A percentile compares a stretch with the other conserved stretches of the same genome.
phyloP scores from a whole-genome alignment of 345 rosid species.

The Gossypium herbaceum region DNA sequence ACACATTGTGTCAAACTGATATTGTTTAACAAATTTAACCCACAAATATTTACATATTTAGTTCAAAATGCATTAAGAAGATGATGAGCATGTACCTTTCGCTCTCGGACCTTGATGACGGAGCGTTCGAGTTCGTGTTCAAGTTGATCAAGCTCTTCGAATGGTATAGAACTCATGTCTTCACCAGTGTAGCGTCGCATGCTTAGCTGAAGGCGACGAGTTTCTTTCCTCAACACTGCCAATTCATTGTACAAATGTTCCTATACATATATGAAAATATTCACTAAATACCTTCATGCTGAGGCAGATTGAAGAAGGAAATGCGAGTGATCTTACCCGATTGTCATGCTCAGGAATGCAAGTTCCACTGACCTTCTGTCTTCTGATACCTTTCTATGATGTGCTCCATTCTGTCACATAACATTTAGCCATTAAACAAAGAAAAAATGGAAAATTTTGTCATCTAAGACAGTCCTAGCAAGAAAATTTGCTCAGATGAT shows the following conservation, averaged over 20 bases:
- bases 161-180: conserved; percentile 49
- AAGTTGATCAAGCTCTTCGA: conserved; percentile 45
- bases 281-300: background rate
- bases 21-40: no score
- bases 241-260: conserved; percentile 51
- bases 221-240: conserved; percentile 53
- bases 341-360: conserved; percentile 46
- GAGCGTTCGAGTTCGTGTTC: conserved; percentile 65
- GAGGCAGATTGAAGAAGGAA: background rate
- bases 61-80: no score
- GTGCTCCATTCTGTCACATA: conserved; percentile 49
- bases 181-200: conserved; percentile 59
- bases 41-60: no score
- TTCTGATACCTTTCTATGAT: conserved; percentile 51
- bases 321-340: conserved; percentile 32
- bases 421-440: background rate
- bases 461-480: background rate
- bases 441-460: no score
- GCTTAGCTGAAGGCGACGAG: conserved; percentile 47
- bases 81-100: conserved; percentile 43
- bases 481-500: background rate
- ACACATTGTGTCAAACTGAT: no score
- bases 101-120: conserved; percentile 55
- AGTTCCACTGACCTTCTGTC: conserved; percentile 29
- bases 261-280: conserved; percentile 21